Evolutionary conservation across 768 basidiomycete species (phyloP), one percentile per base, ranked within the genome.

Genomic region (Daedaleopsis nitida): DNA sequence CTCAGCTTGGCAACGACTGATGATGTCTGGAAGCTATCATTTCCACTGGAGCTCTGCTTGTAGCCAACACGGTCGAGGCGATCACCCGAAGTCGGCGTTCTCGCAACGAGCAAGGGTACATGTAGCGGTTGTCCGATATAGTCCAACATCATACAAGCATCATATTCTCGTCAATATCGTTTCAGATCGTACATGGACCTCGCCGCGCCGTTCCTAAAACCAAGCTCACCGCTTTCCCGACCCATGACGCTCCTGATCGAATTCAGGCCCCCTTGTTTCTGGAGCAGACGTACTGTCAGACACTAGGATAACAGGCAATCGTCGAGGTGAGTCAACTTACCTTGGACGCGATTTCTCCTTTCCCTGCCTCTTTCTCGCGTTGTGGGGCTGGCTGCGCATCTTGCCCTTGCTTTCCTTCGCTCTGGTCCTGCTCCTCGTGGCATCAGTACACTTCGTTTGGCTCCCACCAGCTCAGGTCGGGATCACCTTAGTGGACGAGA

Each of bases 231-330:
- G 39, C 45, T 47, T 47, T 23, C 45, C 49, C 4, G 57, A 57
- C 8, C 57, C 49, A 50, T 57, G 57, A 19, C 57, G 47, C 27
- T 57, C 37, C 16, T 49, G 49, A 23, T 57, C 57, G 49, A 50
- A 57, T 17, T 57, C 57, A 5, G 49, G 2, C 57, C 57, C 3
- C 39, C 39, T 17, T 42, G 39, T 42, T 42, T 42, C 39, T 42
- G 39, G 39, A 17, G 9, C 27, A 19, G 23, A 47, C 45, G 9
- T n/a, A 48, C 57, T 50, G 24, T 43, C 8, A 23, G 35, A 13
- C 47, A 3, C 27, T 7, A 7, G 7, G 27, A 21, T 9, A 21
- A 23, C 34, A 45, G 16, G 14, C 3, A 24, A 4, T 32, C 32
- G 9, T 17, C 17, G 10, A 23, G 47, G 24, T 14, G 47, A 48